These are phyloP conservation scores for Dillenia suffruticosa DNA, from an alignment of 164 flowering plant genomes.

Conservation along the genomic window DNA sequence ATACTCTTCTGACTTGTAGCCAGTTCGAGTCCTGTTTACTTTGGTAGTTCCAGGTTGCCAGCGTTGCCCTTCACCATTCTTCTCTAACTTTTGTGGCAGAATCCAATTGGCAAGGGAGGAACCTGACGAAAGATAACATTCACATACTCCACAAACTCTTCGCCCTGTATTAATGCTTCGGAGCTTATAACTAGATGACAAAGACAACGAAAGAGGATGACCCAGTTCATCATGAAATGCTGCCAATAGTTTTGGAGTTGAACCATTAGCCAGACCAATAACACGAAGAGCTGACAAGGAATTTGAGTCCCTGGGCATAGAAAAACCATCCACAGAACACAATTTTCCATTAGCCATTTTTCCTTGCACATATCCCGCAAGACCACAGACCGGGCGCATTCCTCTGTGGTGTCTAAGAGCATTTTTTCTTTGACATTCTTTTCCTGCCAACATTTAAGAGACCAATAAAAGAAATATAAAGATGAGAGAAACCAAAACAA, in stretches of 20 bases:
- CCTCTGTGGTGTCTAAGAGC: constrained; percentile 20
- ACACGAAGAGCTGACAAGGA: constrained; percentile 13
- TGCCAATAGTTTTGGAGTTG: constrained; percentile 10
- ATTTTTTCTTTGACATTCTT: constrained; percentile 30
- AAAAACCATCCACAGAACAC: neutral
- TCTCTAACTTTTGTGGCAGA: constrained; percentile 27
- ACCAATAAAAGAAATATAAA: neutral
- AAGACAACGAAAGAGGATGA: constrained; percentile 18
- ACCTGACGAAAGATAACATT: constrained; percentile 28
- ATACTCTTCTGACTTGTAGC: constrained; percentile 68
- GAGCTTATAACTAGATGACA: constrained; percentile 16
- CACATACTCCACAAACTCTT: constrained; percentile 28
- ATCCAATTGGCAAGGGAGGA: constrained; percentile 22
- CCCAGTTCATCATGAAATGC: constrained; percentile 13
- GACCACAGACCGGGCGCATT: constrained; percentile 19
- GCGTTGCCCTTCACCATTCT: constrained; percentile 24
- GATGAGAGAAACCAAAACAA: no score
- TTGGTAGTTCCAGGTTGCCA: constrained; percentile 26
- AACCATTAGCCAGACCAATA: constrained; percentile 18
- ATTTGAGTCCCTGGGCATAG: constrained; percentile 19
- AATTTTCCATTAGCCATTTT: constrained; percentile 15
- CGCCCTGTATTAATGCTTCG: constrained; percentile 9
- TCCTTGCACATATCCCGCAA: constrained; percentile 22
- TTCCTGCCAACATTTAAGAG: constrained; percentile 42
- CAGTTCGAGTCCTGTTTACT: constrained; percentile 35